Evolutionary conservation across 306 rosid genomes (phyloP).

Genomic region (Quercus cerris): DNA sequence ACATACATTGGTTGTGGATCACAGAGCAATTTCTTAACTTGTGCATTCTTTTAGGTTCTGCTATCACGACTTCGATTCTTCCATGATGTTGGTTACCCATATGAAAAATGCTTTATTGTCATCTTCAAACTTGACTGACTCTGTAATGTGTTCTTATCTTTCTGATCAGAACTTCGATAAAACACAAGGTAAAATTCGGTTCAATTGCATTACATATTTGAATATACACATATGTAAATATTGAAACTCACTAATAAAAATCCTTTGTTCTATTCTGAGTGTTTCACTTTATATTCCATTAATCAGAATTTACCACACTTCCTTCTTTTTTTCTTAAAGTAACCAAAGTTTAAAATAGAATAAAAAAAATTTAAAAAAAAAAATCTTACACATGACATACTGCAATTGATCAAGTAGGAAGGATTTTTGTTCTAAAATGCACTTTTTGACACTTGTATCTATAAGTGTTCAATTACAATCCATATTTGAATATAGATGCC

Average conservation of each 20-base stretch:
- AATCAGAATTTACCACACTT: no score
- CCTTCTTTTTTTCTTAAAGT: no score
- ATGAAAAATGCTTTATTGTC: constrained; percentile 39
- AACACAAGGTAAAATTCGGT: constrained; percentile 47
- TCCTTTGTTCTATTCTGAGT: no score
- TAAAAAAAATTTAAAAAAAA: no score
- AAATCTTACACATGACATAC: no score
- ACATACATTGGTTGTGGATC: neutral
- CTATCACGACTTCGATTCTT: constrained; percentile 61
- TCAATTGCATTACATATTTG: neutral
- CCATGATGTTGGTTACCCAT: constrained; percentile 62
- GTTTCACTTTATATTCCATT: no score
- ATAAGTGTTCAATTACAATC: neutral
- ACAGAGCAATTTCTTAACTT: neutral
- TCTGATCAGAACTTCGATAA: constrained; percentile 35
- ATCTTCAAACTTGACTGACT: constrained; percentile 47
- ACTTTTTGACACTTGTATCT: neutral
- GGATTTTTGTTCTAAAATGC: no score
- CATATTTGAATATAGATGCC: no score
- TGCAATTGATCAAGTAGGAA: no score
- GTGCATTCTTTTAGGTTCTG: constrained; percentile 46
- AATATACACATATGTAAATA: neutral
- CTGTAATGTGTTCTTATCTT: constrained; percentile 63
- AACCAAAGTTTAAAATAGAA: no score
- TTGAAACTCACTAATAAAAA: neutral